Evolutionary conservation across 2,329 filamentous ascomycete species (phyloP), one percentile per base, ranked within the genome.

Genomic region (Pseudogymnoascus sp.): DNA sequence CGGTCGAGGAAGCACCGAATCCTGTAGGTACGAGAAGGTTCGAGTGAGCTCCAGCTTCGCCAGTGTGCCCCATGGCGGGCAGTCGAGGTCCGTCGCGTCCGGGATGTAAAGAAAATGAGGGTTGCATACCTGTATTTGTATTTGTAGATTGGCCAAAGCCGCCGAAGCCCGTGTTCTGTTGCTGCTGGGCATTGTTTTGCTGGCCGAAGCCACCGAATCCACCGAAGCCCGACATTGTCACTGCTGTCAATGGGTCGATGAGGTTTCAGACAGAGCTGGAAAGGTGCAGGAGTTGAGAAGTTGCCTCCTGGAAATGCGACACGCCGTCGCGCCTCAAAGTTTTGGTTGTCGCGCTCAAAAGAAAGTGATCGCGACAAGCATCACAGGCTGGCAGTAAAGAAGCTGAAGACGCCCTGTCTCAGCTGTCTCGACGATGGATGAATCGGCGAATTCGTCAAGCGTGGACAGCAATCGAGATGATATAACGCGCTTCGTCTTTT

Each of bases 141-240:
- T 68, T 70, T 50, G 66, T 65, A 60, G 61, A 68, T 60, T 69
- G 64, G 62, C 73, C 76, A 69, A 73, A 86, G 47, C 83, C 83
- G 67, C 82, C 82, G 73, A 88, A 88, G 20, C 75, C 77, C 67
- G 68, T 73, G 66, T 70, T 78, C 74, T 76, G 73, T 68, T 75
- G 74, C 37, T 59, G 65, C 59, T 69, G 69, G 58, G 74, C 75
- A 61, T 76, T 77, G 71, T 80, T 84, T 65, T 79, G 80, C 69
- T 80, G 78, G 75, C 83, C 83, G 74, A 87, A 87, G 77, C 82
- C 80, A 68, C 77, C 75, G 70, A 79, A 78, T 69, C 80, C 79
- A 64, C 78, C 77, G 60, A 68, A 67, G 22, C 66, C 67, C n/a
- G 70, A 71, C 70, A 72, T 73, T 28, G 60, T 67, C 63, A 65